Evolutionary conservation across 305 asterid species (phyloP), one percentile per base, ranked within the genome.

Genomic region (Fraxinus floribunda): DNA sequence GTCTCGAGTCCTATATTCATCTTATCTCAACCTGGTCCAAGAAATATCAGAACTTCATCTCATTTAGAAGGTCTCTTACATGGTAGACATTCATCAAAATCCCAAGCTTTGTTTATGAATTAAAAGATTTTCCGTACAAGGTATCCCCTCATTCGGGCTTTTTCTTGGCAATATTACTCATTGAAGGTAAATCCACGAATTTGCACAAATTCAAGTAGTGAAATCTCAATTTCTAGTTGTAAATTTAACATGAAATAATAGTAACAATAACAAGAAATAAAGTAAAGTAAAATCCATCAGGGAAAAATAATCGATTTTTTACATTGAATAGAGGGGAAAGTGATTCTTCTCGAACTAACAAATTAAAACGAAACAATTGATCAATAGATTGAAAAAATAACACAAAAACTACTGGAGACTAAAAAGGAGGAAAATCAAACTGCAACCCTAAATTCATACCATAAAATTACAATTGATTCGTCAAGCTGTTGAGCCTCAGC

Each of bases 401-500:
- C 74, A 75, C 68, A 82, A 3, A 66, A 78, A 49, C 78, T 57
- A 49, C 7, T 3, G 62, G 60, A 52, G 4, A n/a, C 13, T 3
- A 79, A 15, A 24, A 5, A 8, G 7, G 11, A 9, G 9, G 74
- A 0, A 3, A 10, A 66, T 11, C 74, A 62, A 22, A 22, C 16
- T 62, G 72, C 34, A 11, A 66, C 22, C 39, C 49, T 41, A 81
- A 49, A 71, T 30, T 30, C 88, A 73, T 85, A 92, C 98, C 98
- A 94, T 82, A 93, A 79, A 84, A 95, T 80, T 34, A 95, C 86
- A 78, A 94, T 74, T 35, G 93, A 86, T 88, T 89, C 91, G 55
- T 88, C 87, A 55, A 86, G 94, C 86, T 86, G 92, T 73, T 90
- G 98, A 29, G 97, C 95, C 66, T 91, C 94, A 71, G 89, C 90